Evolutionary conservation across 1,139 yeast genomes (phyloP), one percentile per base, ranked within the genome.

Genomic region (Candida smagusa): DNA sequence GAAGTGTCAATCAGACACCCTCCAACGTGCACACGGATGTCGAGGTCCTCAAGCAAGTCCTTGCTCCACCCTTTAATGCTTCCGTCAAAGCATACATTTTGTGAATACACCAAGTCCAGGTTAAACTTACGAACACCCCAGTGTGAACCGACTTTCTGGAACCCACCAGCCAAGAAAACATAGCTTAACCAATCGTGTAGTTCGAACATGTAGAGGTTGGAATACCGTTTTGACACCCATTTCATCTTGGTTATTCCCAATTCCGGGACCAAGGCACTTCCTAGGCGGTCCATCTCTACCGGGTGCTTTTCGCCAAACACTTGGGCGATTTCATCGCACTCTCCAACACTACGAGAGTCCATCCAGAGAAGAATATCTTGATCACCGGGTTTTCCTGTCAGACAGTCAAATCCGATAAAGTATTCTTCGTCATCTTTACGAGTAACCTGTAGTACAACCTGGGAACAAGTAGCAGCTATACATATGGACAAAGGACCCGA

Each of bases 361-460:
- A 78, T 79, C 84, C 84, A 79, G 37, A 79, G 61, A 6, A 79
- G 60, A 2, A 78, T 62, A 47, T 77, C 77, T 30, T 66, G 65
- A 8, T 49, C 48, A 0, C 40, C 31, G 9, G 47, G 45, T 3
- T 37, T 41, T 9, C 39, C 38, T 8, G 12, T 40, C 30, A 28
- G 35, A 31, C 30, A 50, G 34, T 60, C 58, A 27, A 51, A 63
- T 8, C 68, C 54, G 13, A 45, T 50, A 8, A 72, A 64, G 25
- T 40, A 49, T 12, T 49, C 33, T 3, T 28, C 23, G 2, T 45
- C 59, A 6, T 46, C 39, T 0, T 31, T 35, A 0, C 22, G 37
- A 1, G 35, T 30, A 7, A 36, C 49, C 35, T 47, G 49, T 42
- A 60, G 49, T 2, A 74, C 73, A 3, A 72, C 81, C 65, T 76